phyloP scores from a whole-genome alignment of 768 basidiomycete genomes.

The Rubroboletus pulcherrimus region DNA sequence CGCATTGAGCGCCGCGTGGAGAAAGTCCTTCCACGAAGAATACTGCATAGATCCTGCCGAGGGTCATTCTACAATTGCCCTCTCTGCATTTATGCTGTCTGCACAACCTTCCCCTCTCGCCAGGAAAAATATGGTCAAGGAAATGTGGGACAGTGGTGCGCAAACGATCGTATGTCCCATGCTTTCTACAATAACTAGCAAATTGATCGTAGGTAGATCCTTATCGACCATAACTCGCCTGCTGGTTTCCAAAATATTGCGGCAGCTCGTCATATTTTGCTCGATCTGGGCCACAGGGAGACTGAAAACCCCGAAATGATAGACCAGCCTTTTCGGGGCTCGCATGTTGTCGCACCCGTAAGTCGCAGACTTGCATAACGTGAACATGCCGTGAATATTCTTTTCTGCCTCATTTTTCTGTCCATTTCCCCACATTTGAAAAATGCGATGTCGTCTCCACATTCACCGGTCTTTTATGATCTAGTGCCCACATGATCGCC shows the following conservation, averaged over 20 bases:
- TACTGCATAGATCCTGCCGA: conserved; percentile 39
- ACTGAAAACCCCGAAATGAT: conserved; percentile 41
- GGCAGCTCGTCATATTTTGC: conserved; percentile 72
- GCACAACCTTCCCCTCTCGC: conserved; percentile 58
- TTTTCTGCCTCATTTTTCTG: background rate
- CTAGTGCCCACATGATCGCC: conserved; percentile 87
- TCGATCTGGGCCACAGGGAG: conserved; percentile 61
- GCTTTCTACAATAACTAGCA: background rate
- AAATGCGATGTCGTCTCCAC: conserved; percentile 7
- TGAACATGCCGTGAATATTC: background rate
- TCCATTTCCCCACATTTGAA: conserved; percentile 17
- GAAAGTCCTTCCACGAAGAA: conserved; percentile 51
- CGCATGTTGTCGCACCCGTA: conserved; percentile 88
- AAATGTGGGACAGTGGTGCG: conserved; percentile 92
- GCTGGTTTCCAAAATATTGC: conserved; percentile 74
- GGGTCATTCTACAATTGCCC: conserved; percentile 55
- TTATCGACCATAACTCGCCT: conserved; percentile 80
- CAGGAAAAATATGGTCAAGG: conserved; percentile 64
- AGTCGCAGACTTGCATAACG: conserved; percentile 25
- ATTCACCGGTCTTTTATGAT: conserved; percentile 2
- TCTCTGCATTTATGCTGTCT: conserved; percentile 87
- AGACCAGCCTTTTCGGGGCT: conserved; percentile 45
- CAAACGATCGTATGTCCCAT: conserved; percentile 58
- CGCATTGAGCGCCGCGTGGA: conserved; percentile 46
- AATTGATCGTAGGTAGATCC: conserved; percentile 45